A percentile compares a stretch with the other conserved stretches of the same genome.
Evolutionary conservation across 1,284 basidiomycete genomes (phyloP).

Genomic region (Stereum hirsutum): DNA sequence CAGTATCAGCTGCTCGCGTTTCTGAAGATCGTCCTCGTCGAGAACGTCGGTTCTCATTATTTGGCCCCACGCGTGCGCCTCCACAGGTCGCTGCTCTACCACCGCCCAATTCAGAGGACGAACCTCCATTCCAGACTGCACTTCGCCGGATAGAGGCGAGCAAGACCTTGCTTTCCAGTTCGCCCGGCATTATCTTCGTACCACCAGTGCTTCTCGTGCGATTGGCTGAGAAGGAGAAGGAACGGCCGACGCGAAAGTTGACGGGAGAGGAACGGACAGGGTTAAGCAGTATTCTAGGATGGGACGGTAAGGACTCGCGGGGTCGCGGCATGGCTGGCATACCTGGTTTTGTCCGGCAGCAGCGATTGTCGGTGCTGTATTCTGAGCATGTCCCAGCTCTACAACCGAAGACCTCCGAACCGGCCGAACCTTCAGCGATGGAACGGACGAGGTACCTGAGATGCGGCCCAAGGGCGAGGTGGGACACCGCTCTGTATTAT

Average conservation of each 20-base stretch:
- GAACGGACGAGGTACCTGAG: constrained; percentile 9
- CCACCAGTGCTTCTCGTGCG: constrained; percentile 36
- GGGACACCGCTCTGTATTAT: constrained; percentile 44
- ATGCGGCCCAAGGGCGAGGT: constrained; percentile 31
- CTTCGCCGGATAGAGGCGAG: constrained; percentile 31
- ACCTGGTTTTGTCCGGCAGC: constrained; percentile 48
- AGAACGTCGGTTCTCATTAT: constrained; percentile 37
- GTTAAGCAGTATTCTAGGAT: constrained; percentile 44
- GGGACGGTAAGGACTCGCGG: constrained; percentile 37
- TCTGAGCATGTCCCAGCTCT: constrained; percentile 32
- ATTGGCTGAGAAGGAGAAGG: constrained; percentile 39
- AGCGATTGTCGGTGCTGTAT: constrained; percentile 46
- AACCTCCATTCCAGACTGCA: constrained; percentile 25
- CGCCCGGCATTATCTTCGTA: constrained; percentile 34
- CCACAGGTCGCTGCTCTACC: constrained; percentile 1
- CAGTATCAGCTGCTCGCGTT: constrained; percentile 11
- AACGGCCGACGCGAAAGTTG: constrained; percentile 26
- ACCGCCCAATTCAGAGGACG: too few relatives aligned
- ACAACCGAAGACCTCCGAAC: constrained; percentile 8
- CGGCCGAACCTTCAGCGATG: constrained; percentile 11
- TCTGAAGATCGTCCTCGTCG: constrained; percentile 20
- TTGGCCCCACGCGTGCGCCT: constrained; percentile 22
- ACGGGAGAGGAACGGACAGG: constrained; percentile 48
- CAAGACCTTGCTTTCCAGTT: constrained; percentile 38
- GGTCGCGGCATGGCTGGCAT: constrained; percentile 42